Evolutionary conservation across 2,329 filamentous ascomycete species (phyloP).

Genomic region (Leptographium lundbergii): DNA sequence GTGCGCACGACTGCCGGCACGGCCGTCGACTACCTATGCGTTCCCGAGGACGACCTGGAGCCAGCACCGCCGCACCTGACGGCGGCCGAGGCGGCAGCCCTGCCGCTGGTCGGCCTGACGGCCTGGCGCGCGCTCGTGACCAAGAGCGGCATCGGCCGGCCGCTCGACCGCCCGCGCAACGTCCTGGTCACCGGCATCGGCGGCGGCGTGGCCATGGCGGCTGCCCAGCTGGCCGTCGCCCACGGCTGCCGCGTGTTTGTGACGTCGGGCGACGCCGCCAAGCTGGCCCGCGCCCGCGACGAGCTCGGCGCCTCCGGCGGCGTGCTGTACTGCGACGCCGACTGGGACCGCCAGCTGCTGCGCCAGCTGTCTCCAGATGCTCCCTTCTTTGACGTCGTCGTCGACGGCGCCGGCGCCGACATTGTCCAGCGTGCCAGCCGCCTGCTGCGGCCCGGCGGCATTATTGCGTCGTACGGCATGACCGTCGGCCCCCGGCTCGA

Average conservation of each 20-base stretch:
- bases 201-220: constrained; percentile 78
- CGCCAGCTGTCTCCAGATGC: constrained; percentile 49
- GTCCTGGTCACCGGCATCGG: constrained; percentile 85
- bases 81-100: constrained; percentile 63
- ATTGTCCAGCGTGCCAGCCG: constrained; percentile 56
- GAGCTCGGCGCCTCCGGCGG: constrained; percentile 67
- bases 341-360: constrained; percentile 69
- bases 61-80: constrained; percentile 60
- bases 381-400: constrained; percentile 64
- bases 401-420: constrained; percentile 86
- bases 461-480: constrained; percentile 88
- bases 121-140: constrained; percentile 76
- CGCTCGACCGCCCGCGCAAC: constrained; percentile 43
- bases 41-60: constrained; percentile 64
- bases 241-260: constrained; percentile 70
- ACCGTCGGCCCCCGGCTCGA: constrained; percentile 75
- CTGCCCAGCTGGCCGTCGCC: constrained; percentile 65
- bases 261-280: constrained; percentile 60
- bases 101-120: constrained; percentile 77
- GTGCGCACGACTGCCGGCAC: constrained; percentile 54
- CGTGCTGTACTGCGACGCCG: constrained; percentile 65
- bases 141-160: constrained; percentile 51
- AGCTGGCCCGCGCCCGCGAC: constrained; percentile 57
- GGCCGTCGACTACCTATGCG: constrained; percentile 57
- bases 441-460: constrained; percentile 67